phyloP scores from a whole-genome alignment of 2,329 filamentous ascomycete species.

The Neospermospora avenae region DNA sequence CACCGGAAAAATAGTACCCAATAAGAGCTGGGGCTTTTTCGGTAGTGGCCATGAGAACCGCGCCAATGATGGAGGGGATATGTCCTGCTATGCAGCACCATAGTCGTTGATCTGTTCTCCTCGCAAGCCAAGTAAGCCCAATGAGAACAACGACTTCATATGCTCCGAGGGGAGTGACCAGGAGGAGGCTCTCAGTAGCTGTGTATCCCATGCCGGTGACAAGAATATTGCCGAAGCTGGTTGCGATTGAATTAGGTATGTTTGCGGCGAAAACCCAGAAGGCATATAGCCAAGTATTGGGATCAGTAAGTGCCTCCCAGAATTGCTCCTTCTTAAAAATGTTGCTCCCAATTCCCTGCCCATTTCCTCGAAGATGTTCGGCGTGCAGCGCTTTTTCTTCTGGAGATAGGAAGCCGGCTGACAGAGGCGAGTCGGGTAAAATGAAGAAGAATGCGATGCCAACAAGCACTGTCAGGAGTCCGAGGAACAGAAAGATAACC shows the following conservation, averaged over 20 bases:
- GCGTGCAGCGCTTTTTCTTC: constrained; percentile 40
- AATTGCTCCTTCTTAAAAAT: constrained; percentile 48
- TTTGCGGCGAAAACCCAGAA: constrained; percentile 48
- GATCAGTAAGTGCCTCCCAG: constrained; percentile 41
- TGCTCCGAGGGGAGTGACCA: constrained; percentile 15
- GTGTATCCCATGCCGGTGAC: constrained; percentile 32
- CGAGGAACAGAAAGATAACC: constrained; percentile 15
- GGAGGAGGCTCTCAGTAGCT: constrained; percentile 4
- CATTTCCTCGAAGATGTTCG: constrained; percentile 8
- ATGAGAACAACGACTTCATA: constrained; percentile 19
- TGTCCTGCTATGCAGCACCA: constrained; percentile 5
- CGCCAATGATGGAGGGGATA: constrained; percentile 13
- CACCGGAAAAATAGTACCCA: constrained; percentile 14
- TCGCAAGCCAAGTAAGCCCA: constrained; percentile 12
- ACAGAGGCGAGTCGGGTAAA: constrained; percentile 19
- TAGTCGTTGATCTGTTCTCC: constrained; percentile 4
- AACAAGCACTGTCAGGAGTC: neutral
- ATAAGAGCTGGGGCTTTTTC: constrained; percentile 15
- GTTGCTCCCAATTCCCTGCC: constrained; percentile 46
- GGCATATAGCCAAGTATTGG: constrained; percentile 34
- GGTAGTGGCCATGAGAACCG: constrained; percentile 16
- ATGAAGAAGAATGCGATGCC: constrained; percentile 25
- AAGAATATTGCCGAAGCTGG: constrained; percentile 42
- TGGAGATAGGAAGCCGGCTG: constrained; percentile 42
- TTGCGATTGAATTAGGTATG: constrained; percentile 52